Evolutionary conservation across 352 stramenopile species (phyloP).

Genomic region (Phytopythium chamaehyphon): DNA sequence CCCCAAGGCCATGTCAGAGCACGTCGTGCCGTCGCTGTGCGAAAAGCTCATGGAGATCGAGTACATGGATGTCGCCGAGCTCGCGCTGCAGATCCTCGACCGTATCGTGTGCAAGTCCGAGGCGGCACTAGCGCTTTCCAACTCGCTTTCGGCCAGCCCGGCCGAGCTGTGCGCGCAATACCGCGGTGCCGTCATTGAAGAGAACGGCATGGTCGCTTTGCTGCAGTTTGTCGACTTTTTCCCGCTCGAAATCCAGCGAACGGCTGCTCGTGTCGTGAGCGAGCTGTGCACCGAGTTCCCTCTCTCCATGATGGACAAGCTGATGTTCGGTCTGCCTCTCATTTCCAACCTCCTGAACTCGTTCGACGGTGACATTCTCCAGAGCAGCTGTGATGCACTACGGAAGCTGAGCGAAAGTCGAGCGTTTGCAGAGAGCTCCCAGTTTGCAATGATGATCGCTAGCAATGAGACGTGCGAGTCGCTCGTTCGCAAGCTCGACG

Average conservation of each 20-base stretch:
- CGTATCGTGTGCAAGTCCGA: conserved; percentile 39
- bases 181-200: conserved; percentile 37
- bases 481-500: conserved; percentile 27
- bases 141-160: conserved; percentile 1
- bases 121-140: background rate
- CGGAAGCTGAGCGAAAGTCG: conserved; percentile 43
- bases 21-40: conserved; percentile 55
- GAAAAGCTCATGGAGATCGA: conserved; percentile 74
- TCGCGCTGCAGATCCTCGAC: conserved; percentile 66
- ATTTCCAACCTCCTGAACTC: conserved; percentile 46
- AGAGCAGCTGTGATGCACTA: conserved; percentile 46
- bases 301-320: conserved; percentile 13
- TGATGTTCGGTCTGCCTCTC: conserved; percentile 37
- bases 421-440: conserved; percentile 26
- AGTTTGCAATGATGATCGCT: conserved; percentile 36
- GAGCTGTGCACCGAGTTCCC: conserved; percentile 48
- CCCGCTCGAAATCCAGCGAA: conserved; percentile 65
- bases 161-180: conserved; percentile 26
- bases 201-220: conserved; percentile 62
- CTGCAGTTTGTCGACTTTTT: conserved; percentile 85
- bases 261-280: conserved; percentile 44
- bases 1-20: conserved; percentile 34
- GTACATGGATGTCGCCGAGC: conserved; percentile 80
- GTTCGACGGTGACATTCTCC: conserved; percentile 49
- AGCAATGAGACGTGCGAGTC: conserved; percentile 34